Evolutionary conservation across 768 basidiomycete species (phyloP), one percentile per base, ranked within the genome.

Genomic region (Suillus decipiens): DNA sequence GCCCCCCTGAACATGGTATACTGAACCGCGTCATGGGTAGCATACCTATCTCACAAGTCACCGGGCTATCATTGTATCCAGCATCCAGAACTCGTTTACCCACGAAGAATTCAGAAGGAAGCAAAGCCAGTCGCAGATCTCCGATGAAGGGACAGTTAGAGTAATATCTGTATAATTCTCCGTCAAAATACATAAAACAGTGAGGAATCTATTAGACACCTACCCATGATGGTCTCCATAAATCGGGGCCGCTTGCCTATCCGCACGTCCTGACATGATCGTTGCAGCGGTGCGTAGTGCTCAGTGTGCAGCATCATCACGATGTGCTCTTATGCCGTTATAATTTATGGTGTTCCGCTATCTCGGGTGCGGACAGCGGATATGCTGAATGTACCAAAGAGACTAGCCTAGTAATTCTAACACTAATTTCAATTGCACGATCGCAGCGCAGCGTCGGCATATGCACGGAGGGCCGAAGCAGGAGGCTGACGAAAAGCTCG

Each of bases 11-110:
- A 73, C 70, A n/a, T 4, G 31, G 48, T n/a, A 2, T 37, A 5
- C 28, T 19, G 6, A 55, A 48, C 7, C 19, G 34, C n/a, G 24
- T 50, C 54, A 11, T 45, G 31, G 24, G 43, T 36, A 54, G 24
- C 79, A 55, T 66, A 89, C 93, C 93, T n/a, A 95, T 86, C 72
- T 95, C 92, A 71, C n/a, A 89, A 1, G 91, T 89, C 41, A 96
- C 87, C 82, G 83, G 86, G 10, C 94, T 94, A 69, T 92, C 88
- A 72, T 96, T 96, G 71, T 91, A 93, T 1, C 94, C 94, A 0
- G 95, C 76, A 74, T 96, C 94, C 12, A 96, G 81, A 3, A 95
- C 88, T 54, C 79, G 77, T 62, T 84, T 84, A 15, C 75, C 82
- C 3, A 63, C 33, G 67, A 95, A 87, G 41, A 89, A 76, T 1